Evolutionary conservation across 495 filamentous ascomycete species (phyloP).

Genomic region (Jackrogersella multiformis): DNA sequence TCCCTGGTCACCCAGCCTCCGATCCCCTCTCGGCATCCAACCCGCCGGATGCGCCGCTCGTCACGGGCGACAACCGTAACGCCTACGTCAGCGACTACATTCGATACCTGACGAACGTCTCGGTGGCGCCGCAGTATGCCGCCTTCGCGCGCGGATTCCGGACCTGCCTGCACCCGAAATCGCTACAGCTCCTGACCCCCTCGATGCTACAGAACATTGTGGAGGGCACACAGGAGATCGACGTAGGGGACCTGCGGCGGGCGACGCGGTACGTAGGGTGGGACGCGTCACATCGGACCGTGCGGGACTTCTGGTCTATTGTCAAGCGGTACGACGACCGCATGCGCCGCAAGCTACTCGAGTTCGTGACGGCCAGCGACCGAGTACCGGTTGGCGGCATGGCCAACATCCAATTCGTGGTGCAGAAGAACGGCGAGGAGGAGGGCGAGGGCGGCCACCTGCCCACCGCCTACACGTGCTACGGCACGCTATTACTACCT

Average conservation of each 20-base stretch:
- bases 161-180: constrained; percentile 73
- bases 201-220: constrained; percentile 76
- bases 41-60: constrained; percentile 63
- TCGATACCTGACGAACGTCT: constrained; percentile 80
- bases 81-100: constrained; percentile 90
- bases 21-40: constrained; percentile 46
- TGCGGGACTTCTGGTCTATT: constrained; percentile 85
- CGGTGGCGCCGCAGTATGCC: constrained; percentile 77
- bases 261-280: constrained; percentile 83
- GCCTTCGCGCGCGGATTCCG: constrained; percentile 87
- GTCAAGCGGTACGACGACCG: constrained; percentile 72
- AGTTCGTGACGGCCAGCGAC: constrained; percentile 95
- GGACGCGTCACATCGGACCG: constrained; percentile 68
- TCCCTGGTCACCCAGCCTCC: constrained; percentile 29
- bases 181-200: constrained; percentile 75
- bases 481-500: constrained; percentile 83
- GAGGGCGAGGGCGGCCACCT: constrained; percentile 64
- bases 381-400: constrained; percentile 87
- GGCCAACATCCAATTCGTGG: constrained; percentile 78
- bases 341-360: constrained; percentile 76
- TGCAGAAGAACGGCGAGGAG: constrained; percentile 80
- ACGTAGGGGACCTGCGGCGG: constrained; percentile 72
- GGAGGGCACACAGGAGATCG: constrained; percentile 82
- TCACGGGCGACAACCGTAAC: constrained; percentile 80
- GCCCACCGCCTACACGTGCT: constrained; percentile 89